Base-by-base conservation (phyloP, 2,329 filamentous ascomycete species). In the Phyllosticta citrichinensis region DNA sequence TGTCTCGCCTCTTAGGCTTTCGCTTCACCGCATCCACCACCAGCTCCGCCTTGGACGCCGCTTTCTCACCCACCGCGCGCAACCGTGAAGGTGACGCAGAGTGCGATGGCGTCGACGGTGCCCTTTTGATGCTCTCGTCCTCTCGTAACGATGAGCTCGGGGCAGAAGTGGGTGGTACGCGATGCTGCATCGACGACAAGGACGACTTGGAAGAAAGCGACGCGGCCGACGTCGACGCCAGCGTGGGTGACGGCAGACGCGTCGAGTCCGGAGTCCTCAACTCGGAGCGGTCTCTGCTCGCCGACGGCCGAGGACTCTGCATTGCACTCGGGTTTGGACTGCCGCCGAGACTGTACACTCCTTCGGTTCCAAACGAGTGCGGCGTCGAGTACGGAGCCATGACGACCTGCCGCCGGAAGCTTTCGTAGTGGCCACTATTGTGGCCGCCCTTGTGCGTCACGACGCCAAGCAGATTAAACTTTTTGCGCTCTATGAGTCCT, bases 361-460 rank as follows among this genome's bases (percentile, higher is more conserved):
- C 87, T 47, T 89, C 88, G 5, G 82, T 81, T 63, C 88, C 87
- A 73, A 96, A 93, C 0, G 85, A 86, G 66, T 89, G 87, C 0
- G 88, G 85, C 8, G 93, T 97, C 1, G 90, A 88, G 70, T 86
- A 97, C 0, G 92, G 92, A 2, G 87, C 78, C 57, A 87, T 84
- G 9, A 90, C 76, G 62, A 89, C 87, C 73, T 97, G 94, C 47
- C 94, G 84, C 35, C 94, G 83, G 73, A 97, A 97, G 0, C 91
- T 93, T 73, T 99, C 94, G 76, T 99, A 99, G 71, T 99, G 94
- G 0, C 94, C 94, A 68, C 91, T 96, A 70, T 96, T 87, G 72
- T 99, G 94, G 64, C 89, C 95, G 47, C 94, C 94, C 69, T 96
- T 96, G 71, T 99, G 94, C 22, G 90, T 96, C 40, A 99, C 91